Percentiles rank a stretch among this genome's conserved stretches.
phyloP scores from a whole-genome alignment of 2,329 filamentous ascomycete species.

The Aureobasidium subglaciale region DNA sequence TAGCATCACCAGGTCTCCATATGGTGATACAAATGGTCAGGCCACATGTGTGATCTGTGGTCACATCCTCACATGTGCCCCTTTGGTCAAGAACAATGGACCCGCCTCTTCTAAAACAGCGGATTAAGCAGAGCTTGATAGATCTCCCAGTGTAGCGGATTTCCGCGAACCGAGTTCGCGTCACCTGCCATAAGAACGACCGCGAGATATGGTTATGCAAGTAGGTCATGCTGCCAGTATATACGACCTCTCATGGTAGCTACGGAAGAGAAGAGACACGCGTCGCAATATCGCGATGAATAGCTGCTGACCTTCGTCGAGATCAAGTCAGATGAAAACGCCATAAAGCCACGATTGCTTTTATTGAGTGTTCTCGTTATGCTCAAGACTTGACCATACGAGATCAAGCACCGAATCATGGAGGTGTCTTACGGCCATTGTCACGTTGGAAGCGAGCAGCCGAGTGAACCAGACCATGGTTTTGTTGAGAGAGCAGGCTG shows the following conservation, averaged over 20 bases:
- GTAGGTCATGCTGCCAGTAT: not conserved
- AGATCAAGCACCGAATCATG: no score
- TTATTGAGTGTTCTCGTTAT: no score
- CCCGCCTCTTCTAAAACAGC: not conserved
- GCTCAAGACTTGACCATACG: no score
- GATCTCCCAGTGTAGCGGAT: not conserved
- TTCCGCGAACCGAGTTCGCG: not conserved
- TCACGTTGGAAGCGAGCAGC: no score
- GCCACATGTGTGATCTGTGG: not conserved
- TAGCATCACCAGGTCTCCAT: not conserved
- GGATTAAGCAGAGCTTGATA: not conserved
- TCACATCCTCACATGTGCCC: not conserved
- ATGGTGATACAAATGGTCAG: conserved; percentile 3
- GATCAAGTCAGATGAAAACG: no score
- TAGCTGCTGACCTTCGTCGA: no score
- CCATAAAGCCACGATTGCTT: no score
- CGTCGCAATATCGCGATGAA: no score
- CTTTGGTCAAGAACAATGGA: not conserved
- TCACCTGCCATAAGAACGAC: not conserved
- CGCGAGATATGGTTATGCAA: not conserved
- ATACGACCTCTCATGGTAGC: not conserved
- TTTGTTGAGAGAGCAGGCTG: no score
- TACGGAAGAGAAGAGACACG: not conserved
- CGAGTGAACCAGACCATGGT: no score
- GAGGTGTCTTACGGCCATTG: no score